Conservation (phyloP, 768 basidiomycete genomes). For the Hygrophoropsis aurantiaca region DNA sequence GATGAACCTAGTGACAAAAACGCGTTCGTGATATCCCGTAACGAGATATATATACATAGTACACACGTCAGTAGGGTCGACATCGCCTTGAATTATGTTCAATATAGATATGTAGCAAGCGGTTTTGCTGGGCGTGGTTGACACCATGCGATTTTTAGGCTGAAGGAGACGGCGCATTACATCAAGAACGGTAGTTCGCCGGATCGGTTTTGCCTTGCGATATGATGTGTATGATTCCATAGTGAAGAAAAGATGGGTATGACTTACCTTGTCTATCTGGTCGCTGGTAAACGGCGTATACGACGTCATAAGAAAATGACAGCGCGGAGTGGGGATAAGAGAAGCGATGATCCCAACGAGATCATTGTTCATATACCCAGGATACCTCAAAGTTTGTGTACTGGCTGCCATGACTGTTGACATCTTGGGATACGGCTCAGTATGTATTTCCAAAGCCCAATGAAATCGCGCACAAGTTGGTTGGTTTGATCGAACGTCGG, state of each 20-base stretch:
- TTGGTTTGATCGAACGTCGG: conserved; percentile 91
- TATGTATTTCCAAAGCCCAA: neutral
- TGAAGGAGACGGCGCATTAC: conserved; percentile 98
- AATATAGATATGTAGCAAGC: conserved; percentile 97
- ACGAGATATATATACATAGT: neutral
- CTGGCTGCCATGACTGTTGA: conserved; percentile 98
- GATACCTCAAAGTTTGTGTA: conserved; percentile 95
- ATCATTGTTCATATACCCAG: conserved; percentile 99
- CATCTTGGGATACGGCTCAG: conserved; percentile 48
- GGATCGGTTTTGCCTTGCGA: conserved; percentile 84
- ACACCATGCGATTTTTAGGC: conserved; percentile 98
- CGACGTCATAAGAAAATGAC: conserved; percentile 98
- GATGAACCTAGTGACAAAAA: conserved; percentile 70
- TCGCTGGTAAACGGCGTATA: conserved; percentile 99
- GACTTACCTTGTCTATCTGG: conserved; percentile 86
- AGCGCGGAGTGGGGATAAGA: conserved; percentile 94
- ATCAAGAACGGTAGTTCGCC: conserved; percentile 95
- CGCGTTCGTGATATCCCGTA: neutral
- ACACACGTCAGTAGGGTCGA: conserved; percentile 92
- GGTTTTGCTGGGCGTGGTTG: conserved; percentile 86
- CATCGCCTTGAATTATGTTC: conserved; percentile 98
- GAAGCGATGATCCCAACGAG: conserved; percentile 96
- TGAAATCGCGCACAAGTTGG: conserved; percentile 60
- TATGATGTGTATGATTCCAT: neutral
- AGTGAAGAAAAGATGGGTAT: neutral